Evolutionary conservation across 2,329 filamentous ascomycete species (phyloP).

Genomic region (Fusarium torulosum): DNA sequence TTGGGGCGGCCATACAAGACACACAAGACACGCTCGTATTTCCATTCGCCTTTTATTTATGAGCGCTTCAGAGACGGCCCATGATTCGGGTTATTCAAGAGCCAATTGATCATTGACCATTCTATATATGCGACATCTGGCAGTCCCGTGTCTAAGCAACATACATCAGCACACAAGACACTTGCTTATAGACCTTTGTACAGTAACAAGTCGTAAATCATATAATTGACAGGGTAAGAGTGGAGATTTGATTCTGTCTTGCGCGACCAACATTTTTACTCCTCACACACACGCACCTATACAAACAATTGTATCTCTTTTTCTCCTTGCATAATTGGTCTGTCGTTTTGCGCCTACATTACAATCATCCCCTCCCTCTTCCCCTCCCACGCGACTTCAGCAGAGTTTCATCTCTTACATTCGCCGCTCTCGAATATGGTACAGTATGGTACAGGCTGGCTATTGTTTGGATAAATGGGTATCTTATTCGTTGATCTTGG

Average conservation of each 20-base stretch:
- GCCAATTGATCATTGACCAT: constrained; percentile 4
- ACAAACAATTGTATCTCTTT: constrained; percentile 26
- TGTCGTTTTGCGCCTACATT: constrained; percentile 41
- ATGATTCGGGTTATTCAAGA: neutral
- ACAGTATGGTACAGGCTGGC: constrained; percentile 54
- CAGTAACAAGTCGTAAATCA: constrained; percentile 6
- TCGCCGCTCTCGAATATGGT: constrained; percentile 48
- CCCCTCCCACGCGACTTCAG: constrained; percentile 16
- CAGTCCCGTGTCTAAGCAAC: neutral
- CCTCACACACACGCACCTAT: constrained; percentile 18
- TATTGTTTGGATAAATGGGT: constrained; percentile 41
- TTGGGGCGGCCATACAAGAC: neutral
- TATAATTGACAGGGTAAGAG: constrained; percentile 46
- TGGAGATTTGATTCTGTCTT: constrained; percentile 49
- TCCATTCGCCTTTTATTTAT: neutral
- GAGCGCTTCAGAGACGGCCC: constrained; percentile 18
- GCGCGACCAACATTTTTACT: constrained; percentile 42
- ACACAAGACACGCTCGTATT: neutral
- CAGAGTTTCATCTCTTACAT: constrained; percentile 34
- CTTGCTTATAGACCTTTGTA: neutral
- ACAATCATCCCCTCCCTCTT: constrained; percentile 38
- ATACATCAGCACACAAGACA: neutral
- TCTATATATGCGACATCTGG: neutral
- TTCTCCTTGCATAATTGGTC: constrained; percentile 32
- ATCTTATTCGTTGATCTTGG: constrained; percentile 95